A percentile compares a stretch with the other conserved stretches of the same genome.
These are phyloP conservation scores for Diddensiella caesifluorescens DNA, from an alignment of 805 yeast genomes.

Conservation along the genomic window DNA sequence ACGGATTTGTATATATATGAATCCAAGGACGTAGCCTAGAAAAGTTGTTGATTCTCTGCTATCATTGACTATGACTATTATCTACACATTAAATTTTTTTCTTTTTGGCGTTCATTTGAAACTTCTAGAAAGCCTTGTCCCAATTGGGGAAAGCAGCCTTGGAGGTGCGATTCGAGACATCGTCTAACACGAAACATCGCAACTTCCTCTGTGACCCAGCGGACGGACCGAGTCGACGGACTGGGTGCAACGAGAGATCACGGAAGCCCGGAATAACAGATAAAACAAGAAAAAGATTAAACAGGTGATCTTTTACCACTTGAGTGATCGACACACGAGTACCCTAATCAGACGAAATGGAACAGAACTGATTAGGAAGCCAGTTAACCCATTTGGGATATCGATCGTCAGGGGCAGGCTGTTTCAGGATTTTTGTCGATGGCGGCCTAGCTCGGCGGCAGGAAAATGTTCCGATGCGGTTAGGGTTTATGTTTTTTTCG, in stretches of 20 bases:
- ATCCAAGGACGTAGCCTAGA: too few relatives aligned
- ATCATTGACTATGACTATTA: too few relatives aligned
- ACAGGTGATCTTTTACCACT: neutral
- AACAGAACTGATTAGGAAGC: neutral
- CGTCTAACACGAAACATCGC: neutral
- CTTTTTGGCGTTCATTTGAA: too few relatives aligned
- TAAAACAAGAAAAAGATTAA: neutral
- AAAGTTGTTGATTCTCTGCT: too few relatives aligned
- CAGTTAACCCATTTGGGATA: too few relatives aligned
- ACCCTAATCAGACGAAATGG: neutral
- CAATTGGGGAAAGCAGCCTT: too few relatives aligned
- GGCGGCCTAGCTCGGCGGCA: neutral
- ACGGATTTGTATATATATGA: too few relatives aligned
- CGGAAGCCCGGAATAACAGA: neutral
- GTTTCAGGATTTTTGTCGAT: neutral
- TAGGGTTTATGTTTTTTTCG: conserved; percentile 5
- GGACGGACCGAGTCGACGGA: too few relatives aligned
- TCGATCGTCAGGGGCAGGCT: neutral
- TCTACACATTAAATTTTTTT: too few relatives aligned
- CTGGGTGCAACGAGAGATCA: too few relatives aligned
- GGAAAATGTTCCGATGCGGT: neutral
- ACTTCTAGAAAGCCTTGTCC: too few relatives aligned
- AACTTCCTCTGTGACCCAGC: too few relatives aligned
- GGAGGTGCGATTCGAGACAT: neutral
- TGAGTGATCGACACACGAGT: neutral